phyloP scores from a whole-genome alignment of 2,329 filamentous ascomycete genomes.

The Fulvia fulva region DNA sequence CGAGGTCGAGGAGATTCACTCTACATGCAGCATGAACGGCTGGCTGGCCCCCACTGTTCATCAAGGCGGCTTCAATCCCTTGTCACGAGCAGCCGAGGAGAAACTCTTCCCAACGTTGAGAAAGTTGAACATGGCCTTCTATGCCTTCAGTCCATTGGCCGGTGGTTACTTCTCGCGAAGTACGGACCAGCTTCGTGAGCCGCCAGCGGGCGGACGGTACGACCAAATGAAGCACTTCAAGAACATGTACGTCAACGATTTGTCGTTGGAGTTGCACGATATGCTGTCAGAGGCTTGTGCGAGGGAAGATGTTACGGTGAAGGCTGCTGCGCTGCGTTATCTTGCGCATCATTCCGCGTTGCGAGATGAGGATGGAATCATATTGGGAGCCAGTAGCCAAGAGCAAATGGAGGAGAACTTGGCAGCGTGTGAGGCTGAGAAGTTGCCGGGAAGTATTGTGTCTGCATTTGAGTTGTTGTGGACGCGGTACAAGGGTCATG shows the following conservation, averaged over 20 bases:
- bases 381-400: slow-evolving; percentile 36
- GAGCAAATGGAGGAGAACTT: slow-evolving; percentile 34
- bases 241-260: slow-evolving; percentile 41
- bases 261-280: slow-evolving; percentile 43
- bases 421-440: slow-evolving; percentile 25
- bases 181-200: slow-evolving; percentile 34
- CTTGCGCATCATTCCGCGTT: slow-evolving; percentile 43
- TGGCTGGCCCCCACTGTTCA: slow-evolving; percentile 45
- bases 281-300: slow-evolving; percentile 32
- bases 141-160: slow-evolving; percentile 37
- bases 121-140: slow-evolving; percentile 42
- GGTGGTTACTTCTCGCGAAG: slow-evolving; percentile 40
- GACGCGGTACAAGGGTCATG: slow-evolving; percentile 15
- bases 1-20: slow-evolving; percentile 46
- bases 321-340: slow-evolving; percentile 47
- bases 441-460: slow-evolving; percentile 25
- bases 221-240: slow-evolving; percentile 33
- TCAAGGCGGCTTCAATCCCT: slow-evolving; percentile 44
- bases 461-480: slow-evolving; percentile 22
- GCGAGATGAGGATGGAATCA: slow-evolving; percentile 35
- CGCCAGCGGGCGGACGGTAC: slow-evolving; percentile 23
- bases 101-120: slow-evolving; percentile 43
- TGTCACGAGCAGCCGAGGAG: slow-evolving; percentile 34
- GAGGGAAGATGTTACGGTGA: slow-evolving; percentile 39
- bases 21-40: slow-evolving; percentile 40